A percentile compares a stretch with the other conserved stretches of the same genome.
Conservation (phyloP, 352 stramenopile species). For the Phytophthora pluvialis region DNA sequence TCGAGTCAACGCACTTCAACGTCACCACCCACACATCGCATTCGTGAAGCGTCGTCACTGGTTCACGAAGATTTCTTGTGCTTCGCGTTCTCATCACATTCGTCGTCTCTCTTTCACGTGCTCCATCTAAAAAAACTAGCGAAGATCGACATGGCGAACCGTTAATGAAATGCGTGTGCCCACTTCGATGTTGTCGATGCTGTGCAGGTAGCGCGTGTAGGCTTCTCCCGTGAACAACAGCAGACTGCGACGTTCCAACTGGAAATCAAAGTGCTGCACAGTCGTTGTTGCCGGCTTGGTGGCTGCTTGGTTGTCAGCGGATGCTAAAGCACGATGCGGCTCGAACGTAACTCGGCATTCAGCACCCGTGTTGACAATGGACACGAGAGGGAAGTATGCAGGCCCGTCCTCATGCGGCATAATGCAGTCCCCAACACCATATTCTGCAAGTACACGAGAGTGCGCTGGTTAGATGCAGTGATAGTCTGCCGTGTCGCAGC, state of each 20-base stretch:
- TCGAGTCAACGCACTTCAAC: slow-evolving; percentile 15
- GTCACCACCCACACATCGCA: slow-evolving; percentile 10
- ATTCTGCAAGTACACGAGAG: slow-evolving; percentile 40
- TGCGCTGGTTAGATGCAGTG: neutral
- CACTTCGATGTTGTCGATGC: slow-evolving; percentile 57
- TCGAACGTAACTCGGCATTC: slow-evolving; percentile 63
- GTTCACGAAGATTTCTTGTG: slow-evolving; percentile 4
- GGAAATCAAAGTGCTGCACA: slow-evolving; percentile 43
- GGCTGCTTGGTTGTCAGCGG: neutral
- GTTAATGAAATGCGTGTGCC: slow-evolving; percentile 65
- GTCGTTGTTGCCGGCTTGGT: neutral
- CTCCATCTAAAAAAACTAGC: neutral
- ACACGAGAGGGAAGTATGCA: slow-evolving; percentile 70
- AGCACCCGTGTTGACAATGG: slow-evolving; percentile 70
- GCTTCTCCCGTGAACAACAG: slow-evolving; percentile 64
- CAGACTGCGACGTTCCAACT: slow-evolving; percentile 57
- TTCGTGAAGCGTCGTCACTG: slow-evolving; percentile 18
- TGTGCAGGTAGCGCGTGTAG: slow-evolving; percentile 67
- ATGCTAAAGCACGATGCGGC: slow-evolving; percentile 49
- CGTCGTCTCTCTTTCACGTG: neutral
- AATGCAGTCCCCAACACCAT: slow-evolving; percentile 68
- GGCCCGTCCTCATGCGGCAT: slow-evolving; percentile 76
- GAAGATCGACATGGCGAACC: slow-evolving; percentile 55
- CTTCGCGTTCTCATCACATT: neutral
- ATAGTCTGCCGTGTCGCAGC: neutral